phyloP scores from a whole-genome alignment of 148 eudicot genomes.

The Silene conica region DNA sequence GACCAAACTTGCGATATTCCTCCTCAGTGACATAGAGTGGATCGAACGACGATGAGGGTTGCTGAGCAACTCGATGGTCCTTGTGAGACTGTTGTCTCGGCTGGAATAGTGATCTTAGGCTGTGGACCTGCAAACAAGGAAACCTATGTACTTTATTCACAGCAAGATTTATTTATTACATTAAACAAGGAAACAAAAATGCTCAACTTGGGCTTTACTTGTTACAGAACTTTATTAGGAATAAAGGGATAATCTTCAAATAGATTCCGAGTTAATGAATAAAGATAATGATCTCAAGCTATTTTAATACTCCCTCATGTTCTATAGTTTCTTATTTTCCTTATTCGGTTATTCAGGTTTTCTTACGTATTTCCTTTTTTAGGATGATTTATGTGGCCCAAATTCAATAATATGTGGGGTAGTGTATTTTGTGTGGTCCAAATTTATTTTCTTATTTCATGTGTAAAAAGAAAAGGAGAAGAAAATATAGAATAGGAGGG shows the following conservation, averaged over 20 bases:
- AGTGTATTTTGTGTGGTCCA: no score
- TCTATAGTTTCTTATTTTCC: no score
- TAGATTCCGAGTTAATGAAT: neutral
- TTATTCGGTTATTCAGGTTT: no score
- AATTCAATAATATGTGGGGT: no score
- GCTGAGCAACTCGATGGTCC: constrained; percentile 24
- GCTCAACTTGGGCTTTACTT: neutral
- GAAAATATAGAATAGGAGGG: no score
- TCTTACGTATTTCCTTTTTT: no score
- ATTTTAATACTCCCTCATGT: no score
- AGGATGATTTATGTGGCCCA: no score
- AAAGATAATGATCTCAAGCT: neutral
- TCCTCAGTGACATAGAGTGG: constrained; percentile 45
- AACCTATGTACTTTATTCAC: neutral
- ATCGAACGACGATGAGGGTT: constrained; percentile 20
- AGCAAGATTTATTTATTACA: neutral
- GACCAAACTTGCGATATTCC: constrained; percentile 56
- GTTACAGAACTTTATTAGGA: neutral
- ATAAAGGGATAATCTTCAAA: neutral
- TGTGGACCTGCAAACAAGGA: constrained; percentile 49
- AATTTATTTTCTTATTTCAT: no score
- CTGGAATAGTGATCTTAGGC: constrained; percentile 43
- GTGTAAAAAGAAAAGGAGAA: no score
- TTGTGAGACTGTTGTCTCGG: constrained; percentile 34
- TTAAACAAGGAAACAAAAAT: neutral